phyloP scores from a whole-genome alignment of 2,329 filamentous ascomycete species.

The Pestalotiopsis fici region DNA sequence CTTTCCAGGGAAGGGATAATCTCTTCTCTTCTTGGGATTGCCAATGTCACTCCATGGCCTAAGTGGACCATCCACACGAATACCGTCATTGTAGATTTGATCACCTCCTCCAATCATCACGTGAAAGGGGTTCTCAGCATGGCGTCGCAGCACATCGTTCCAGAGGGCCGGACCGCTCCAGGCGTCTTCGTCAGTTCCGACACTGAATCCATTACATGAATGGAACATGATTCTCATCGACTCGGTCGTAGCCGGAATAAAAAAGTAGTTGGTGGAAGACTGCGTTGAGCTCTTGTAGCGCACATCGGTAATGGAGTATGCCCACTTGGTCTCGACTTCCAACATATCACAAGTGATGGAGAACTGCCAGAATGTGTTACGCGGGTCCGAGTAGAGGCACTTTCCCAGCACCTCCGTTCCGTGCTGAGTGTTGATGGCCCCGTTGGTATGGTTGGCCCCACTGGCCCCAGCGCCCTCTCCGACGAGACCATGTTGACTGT shows the following conservation, averaged over 20 bases:
- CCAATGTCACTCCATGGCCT: slow-evolving; percentile 80
- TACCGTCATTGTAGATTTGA: slow-evolving; percentile 94
- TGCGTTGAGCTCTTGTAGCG: slow-evolving; percentile 59
- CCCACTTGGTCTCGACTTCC: slow-evolving; percentile 70
- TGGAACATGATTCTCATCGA: slow-evolving; percentile 99
- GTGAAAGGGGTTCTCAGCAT: slow-evolving; percentile 82
- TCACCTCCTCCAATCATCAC: slow-evolving; percentile 95
- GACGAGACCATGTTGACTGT: slow-evolving; percentile 22
- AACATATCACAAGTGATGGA: slow-evolving; percentile 77
- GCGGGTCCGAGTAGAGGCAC: slow-evolving; percentile 65
- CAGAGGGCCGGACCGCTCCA: slow-evolving; percentile 92
- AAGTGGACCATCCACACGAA: slow-evolving; percentile 82
- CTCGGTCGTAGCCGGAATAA: slow-evolving; percentile 78
- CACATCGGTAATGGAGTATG: slow-evolving; percentile 72
- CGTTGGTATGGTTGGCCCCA: slow-evolving; percentile 28
- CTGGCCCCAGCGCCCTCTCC: slow-evolving; percentile 30
- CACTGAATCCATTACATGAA: slow-evolving; percentile 95
- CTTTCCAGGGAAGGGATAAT: slow-evolving; percentile 74
- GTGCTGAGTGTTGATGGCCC: slow-evolving; percentile 43
- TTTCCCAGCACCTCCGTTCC: slow-evolving; percentile 48
- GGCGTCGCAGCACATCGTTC: slow-evolving; percentile 87
- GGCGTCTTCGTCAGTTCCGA: slow-evolving; percentile 69
- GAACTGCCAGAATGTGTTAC: slow-evolving; percentile 92
- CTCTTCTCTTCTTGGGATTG: slow-evolving; percentile 80
- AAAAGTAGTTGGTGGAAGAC: slow-evolving; percentile 70